Conservation (phyloP, 2,329 filamentous ascomycete genomes). For the Dothistroma septosporum region DNA sequence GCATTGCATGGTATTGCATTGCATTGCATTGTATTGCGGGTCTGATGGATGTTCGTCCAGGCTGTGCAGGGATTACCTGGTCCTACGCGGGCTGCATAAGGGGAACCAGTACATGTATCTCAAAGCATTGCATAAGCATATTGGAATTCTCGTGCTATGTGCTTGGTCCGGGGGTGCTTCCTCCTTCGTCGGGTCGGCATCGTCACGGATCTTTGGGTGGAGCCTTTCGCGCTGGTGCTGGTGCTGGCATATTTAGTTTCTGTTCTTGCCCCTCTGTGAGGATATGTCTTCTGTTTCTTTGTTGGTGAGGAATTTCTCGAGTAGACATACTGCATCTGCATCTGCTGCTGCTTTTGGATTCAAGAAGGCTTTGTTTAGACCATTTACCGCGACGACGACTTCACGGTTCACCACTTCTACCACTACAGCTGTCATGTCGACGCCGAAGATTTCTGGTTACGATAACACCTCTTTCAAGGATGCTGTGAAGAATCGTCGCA, state of each 20-base stretch:
- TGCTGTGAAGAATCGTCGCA: slow-evolving; percentile 64
- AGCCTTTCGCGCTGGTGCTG: not conserved
- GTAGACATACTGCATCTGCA: not conserved
- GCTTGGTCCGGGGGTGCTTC: no score
- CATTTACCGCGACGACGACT: not conserved
- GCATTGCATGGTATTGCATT: no score
- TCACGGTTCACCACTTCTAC: slow-evolving; percentile 11
- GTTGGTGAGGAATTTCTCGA: not conserved
- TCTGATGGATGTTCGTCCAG: no score
- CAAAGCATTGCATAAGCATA: not conserved
- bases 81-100: not conserved
- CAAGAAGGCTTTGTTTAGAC: not conserved
- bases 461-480: slow-evolving; percentile 52
- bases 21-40: no score
- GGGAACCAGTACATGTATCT: not conserved
- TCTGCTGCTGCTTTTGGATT: not conserved
- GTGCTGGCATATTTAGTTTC: slow-evolving; percentile 9
- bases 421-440: slow-evolving; percentile 1
- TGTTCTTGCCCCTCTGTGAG: not conserved
- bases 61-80: no score
- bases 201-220: not conserved
- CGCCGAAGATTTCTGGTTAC: slow-evolving; percentile 37
- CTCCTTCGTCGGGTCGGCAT: not conserved
- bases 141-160: no score
- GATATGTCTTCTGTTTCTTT: not conserved